Conservation (phyloP, 257 asterid species). For the Pogostemon cablin region DNA sequence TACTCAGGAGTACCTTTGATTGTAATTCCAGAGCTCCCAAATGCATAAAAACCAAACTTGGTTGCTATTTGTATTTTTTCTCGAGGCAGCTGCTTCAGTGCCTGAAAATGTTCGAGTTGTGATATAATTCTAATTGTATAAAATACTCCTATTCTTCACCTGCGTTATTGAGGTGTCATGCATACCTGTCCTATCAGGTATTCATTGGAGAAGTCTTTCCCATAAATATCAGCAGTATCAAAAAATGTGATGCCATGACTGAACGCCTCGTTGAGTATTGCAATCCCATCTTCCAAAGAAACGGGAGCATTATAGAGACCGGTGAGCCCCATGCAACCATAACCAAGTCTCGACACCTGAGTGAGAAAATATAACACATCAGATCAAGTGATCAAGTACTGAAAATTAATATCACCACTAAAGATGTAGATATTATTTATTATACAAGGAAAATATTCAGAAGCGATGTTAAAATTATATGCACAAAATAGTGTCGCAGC, state of each 20-base stretch:
- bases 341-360: conserved; percentile 61
- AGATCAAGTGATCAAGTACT: too few relatives aligned
- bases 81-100: conserved; percentile 60
- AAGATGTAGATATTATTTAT: background rate
- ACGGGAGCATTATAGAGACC: conserved; percentile 54
- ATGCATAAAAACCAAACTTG: conserved; percentile 53
- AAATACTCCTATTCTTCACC: too few relatives aligned
- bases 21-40: conserved; percentile 32
- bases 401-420: background rate
- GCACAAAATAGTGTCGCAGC: too few relatives aligned
- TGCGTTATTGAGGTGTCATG: too few relatives aligned
- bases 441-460: background rate
- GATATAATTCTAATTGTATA: too few relatives aligned
- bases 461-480: too few relatives aligned
- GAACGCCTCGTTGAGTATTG: conserved; percentile 53
- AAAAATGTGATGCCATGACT: conserved; percentile 48
- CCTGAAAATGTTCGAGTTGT: conserved; percentile 38
- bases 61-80: conserved; percentile 67
- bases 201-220: conserved; percentile 49
- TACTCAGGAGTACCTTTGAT: conserved; percentile 66
- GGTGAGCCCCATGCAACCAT: conserved; percentile 67
- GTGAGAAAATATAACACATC: background rate
- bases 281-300: conserved; percentile 52
- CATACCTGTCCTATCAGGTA: conserved; percentile 52
- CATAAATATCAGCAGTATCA: conserved; percentile 56